phyloP scores from a whole-genome alignment of 768 basidiomycete genomes.

The Ephemerocybe angulata region DNA sequence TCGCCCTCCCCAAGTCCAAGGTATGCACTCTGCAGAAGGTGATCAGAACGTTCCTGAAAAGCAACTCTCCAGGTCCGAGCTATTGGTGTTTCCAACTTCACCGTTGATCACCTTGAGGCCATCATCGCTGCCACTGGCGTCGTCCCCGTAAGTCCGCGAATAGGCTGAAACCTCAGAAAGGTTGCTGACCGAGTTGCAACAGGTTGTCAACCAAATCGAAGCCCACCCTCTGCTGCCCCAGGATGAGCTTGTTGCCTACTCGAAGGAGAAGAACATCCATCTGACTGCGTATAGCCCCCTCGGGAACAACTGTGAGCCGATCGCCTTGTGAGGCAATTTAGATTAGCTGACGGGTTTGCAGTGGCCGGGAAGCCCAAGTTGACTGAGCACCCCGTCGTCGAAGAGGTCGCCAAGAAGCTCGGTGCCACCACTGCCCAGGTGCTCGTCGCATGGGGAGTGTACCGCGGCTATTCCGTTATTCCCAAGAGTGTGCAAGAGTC shows the following conservation, averaged over 20 bases:
- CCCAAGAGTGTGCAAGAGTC: conserved; percentile 77
- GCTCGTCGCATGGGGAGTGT: conserved; percentile 74
- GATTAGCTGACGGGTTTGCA: conserved; percentile 19
- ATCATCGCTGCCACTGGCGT: conserved; percentile 69
- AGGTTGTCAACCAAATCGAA: conserved; percentile 78
- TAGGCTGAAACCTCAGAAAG: neutral
- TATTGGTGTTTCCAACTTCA: conserved; percentile 85
- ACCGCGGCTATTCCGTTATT: conserved; percentile 77
- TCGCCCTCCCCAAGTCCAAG: conserved; percentile 68
- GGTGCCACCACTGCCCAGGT: conserved; percentile 75
- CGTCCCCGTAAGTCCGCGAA: conserved; percentile 49
- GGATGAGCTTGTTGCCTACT: conserved; percentile 66
- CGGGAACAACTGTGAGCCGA: conserved; percentile 68
- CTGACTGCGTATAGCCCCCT: conserved; percentile 67
- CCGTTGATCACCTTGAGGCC: conserved; percentile 57
- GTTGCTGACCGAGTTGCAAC: neutral
- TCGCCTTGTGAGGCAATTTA: neutral
- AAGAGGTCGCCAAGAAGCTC: conserved; percentile 59
- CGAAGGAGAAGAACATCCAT: conserved; percentile 66
- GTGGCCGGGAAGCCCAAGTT: conserved; percentile 61
- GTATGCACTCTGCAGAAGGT: conserved; percentile 26
- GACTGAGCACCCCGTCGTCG: conserved; percentile 61
- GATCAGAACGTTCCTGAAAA: neutral
- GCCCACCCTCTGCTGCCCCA: conserved; percentile 79
- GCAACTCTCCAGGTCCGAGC: conserved; percentile 46